Evolutionary conservation across 768 basidiomycete species (phyloP), one percentile per base, ranked within the genome.

Genomic region (Kondoa subrosea): DNA sequence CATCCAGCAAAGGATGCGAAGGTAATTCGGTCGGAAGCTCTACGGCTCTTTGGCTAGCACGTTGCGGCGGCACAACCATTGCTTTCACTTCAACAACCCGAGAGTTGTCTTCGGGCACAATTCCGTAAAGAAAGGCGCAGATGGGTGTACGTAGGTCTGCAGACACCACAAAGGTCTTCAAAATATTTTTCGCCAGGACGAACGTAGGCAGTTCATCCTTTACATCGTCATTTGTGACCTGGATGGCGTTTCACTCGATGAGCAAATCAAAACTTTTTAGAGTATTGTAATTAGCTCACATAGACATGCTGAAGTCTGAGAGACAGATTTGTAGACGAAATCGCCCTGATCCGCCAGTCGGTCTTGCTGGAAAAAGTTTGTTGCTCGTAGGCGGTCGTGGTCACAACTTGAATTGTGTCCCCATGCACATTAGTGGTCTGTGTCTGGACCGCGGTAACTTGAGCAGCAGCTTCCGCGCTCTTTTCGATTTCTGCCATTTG

Each of bases 401-500:
- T 99, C 3, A 92, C 85, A 1, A 89, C 89, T 76, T 91, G 88
- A 72, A 97, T 91, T 56, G 88, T 84, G 77, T 99, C 93, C 77
- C 95, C 95, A 72, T 95, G 91, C 68, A 95, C 84, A 76, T 97
- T 96, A 65, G 92, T 96, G 1, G 95, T 97, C 82, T 89, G 87
- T n/a, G 92, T 97, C 78, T 96, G 91, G 58, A 96, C 81, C 27
- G 95, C 92, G 1, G 95, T 99, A 72, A 97, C 87, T 77, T 97
- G 93, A 61, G 84, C 83, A 71, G 91, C 89, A 0, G 95, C 91
- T 76, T 95, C 93, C 3, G 88, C 84, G 68, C 88, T 87, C 81
- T 97, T 97, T 78, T 99, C 95, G 65, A 99, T 80, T 76, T 97
- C 95, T 21, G 93, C 95, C 91, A 96, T 95, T 78, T 99, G 95